phyloP scores from a whole-genome alignment of 352 stramenopile species.

The Detonula confervacea region DNA sequence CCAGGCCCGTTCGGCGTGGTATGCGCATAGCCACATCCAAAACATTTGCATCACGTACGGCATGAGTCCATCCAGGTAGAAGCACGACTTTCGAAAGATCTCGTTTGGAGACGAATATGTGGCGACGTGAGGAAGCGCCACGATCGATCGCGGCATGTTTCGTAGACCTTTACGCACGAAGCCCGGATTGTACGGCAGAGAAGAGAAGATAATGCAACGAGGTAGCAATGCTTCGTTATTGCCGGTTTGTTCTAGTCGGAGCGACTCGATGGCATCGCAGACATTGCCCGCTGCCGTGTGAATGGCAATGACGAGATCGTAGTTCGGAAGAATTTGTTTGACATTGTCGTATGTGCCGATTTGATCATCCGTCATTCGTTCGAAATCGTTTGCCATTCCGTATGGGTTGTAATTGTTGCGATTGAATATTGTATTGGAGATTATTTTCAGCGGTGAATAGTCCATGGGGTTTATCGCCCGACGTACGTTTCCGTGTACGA shows the following conservation, averaged over 20 bases:
- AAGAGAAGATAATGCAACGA: conserved; percentile 32
- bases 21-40: conserved; percentile 36
- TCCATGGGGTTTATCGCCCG: conserved; percentile 19
- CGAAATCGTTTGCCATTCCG: conserved; percentile 12
- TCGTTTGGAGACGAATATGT: conserved; percentile 12
- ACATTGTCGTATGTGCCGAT: conserved; percentile 21
- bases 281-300: conserved; percentile 25
- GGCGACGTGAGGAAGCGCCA: conserved; percentile 31
- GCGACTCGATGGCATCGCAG: conserved; percentile 32
- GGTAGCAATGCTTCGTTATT: too few species aligned
- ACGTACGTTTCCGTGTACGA: conserved; percentile 20
- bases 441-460: conserved; percentile 20
- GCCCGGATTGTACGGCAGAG: conserved; percentile 27
- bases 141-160: conserved; percentile 12
- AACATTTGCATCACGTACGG: conserved; percentile 12
- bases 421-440: not conserved
- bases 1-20: conserved; percentile 22
- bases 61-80: not conserved
- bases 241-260: not conserved
- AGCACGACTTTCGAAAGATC: not conserved
- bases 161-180: not conserved
- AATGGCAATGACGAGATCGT: conserved; percentile 30
- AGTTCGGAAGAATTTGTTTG: conserved; percentile 9
- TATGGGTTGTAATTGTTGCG: conserved; percentile 22
- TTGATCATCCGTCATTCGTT: conserved; percentile 35